Base-by-base conservation (phyloP, 2,329 filamentous ascomycete species). In the Epichloe scottii region DNA sequence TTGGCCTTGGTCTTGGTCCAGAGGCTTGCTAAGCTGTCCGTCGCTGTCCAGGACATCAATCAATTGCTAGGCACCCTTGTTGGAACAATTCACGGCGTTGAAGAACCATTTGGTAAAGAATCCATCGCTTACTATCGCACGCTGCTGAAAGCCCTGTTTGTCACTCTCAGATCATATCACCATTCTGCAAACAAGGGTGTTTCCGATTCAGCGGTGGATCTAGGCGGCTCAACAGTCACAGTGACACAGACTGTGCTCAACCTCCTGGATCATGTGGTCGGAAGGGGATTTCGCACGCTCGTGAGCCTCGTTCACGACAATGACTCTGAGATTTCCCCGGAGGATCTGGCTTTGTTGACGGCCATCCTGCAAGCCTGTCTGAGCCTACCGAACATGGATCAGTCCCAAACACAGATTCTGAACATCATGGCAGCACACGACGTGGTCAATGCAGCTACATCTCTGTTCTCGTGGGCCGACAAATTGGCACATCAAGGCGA, bases 391-490 rank as follows among this genome's bases (percentile, higher is more conserved):
- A 83, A 84, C 46, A 83, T 88, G 53, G 81, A 86, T 50, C 78
- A 86, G 56, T 79, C 82, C 46, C 81, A 86, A 55, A 74, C 78
- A 14, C 84, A 89, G 58, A 78, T 91, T 38, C 75, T 88, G 49
- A 79, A 82, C 60, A 82, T 83, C 57, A 74, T 89, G 72, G 73
- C 78, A 1, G 79, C 80, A 45, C 82, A 89, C 62, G 82, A 86
- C 56, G 84, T 84, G 1, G 77, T 88, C 44, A 86, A 91, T 60
- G 86, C 89, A 54, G 90, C 89, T 0, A 83, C 85, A 5, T 89
- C 87, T 35, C 76, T 98, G 5, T 97, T 91, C 68, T 95, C 89
- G 0, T 98, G 93, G 93, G 81, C 91, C 4, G 89, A 97, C 65
- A 82, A 84, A 57, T 76, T 97, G 23, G 79, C 85, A 0, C 77